A percentile compares a stretch with the other conserved stretches of the same genome.
Conservation (phyloP, 768 basidiomycete species). For the Hygrophoropsis aurantiaca region DNA sequence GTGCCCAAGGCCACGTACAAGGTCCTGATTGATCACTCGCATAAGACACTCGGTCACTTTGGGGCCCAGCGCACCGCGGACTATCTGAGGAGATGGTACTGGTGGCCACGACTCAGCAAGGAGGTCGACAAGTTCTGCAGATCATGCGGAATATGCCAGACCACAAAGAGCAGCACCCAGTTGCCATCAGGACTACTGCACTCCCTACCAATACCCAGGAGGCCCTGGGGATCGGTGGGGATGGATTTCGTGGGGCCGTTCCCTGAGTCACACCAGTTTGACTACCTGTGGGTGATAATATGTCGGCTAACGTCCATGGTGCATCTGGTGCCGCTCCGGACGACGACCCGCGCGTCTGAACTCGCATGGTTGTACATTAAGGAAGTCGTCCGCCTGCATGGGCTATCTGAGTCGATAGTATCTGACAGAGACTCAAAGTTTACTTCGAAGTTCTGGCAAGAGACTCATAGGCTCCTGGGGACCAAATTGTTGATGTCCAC, state of each 20-base stretch:
- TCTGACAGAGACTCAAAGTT: slow-evolving; percentile 33
- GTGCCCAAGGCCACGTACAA: slow-evolving; percentile 15
- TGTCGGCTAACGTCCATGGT: slow-evolving; percentile 26
- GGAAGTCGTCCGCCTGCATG: slow-evolving; percentile 30
- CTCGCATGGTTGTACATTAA: slow-evolving; percentile 29
- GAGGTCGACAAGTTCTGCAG: no score
- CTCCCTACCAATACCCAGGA: slow-evolving; percentile 9
- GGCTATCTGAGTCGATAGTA: slow-evolving; percentile 28
- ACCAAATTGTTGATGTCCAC: slow-evolving; percentile 19
- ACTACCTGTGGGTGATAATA: slow-evolving; percentile 33
- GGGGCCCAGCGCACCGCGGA: slow-evolving; percentile 22
- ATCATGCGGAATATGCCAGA: slow-evolving; percentile 25
- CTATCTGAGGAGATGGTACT: slow-evolving; percentile 23
- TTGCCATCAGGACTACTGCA: slow-evolving; percentile 18
- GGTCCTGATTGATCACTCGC: slow-evolving; percentile 24
- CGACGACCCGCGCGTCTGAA: slow-evolving; percentile 20
- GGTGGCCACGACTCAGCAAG: slow-evolving; percentile 18
- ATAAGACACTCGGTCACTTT: slow-evolving; percentile 33
- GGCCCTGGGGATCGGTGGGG: slow-evolving; percentile 27
- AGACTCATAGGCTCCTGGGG: slow-evolving; percentile 11
- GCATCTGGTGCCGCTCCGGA: slow-evolving; percentile 30
- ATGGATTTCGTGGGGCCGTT: slow-evolving; percentile 29
- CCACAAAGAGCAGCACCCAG: slow-evolving; percentile 14
- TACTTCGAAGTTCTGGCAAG: slow-evolving; percentile 28
- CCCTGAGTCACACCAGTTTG: slow-evolving; percentile 5